Evolutionary conservation across 139 green algal genomes (phyloP), one percentile per base, ranked within the genome.

Genomic region (Chlamydomonas incerta): DNA sequence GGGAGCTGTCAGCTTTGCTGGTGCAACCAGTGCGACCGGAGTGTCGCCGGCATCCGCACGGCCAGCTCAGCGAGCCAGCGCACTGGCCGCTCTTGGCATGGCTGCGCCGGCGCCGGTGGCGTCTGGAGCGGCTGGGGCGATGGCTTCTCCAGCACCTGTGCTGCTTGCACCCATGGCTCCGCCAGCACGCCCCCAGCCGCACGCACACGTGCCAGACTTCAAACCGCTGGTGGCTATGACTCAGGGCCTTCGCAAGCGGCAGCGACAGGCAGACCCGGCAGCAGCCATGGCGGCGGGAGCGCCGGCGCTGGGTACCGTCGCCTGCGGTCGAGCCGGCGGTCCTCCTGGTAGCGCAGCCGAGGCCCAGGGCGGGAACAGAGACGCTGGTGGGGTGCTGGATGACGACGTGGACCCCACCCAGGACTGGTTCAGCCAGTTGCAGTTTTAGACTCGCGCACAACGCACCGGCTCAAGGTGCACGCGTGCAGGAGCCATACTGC

Each of bases 201-300:
- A 62, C 55, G 55, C 60, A 31, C 8, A 23, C 24, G 18, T n/a
- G 8, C 24, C 26, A 15, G 60, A 70, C 13, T 85, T 69, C 79
- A 57, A 50, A 1, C 47, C 65, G 8, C 46, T 85, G 18, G 79
- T 20, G 8, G 35, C 47, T 6, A 31, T 75, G 1, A 76, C 46
- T 21, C 65, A 68, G n/a, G 66, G 79, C 2, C 65, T 85, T 0
- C 31, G 79, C 23, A 85, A 85, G 46, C 79, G 79, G 31, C 75
- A 85, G 47, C 29, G 21, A 0, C 24, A 37, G 11, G 24, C 2
- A 33, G 23, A 41, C 13, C 2, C 3, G 31, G 17, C 33, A 18
- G 13, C 17, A 1, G 67, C 41, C 2, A 1, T 1, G n/a, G 10
- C 63, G 8, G 10, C n/a, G 5, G n/a, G 11, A 23, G n/a, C 1